Conservation (phyloP, 257 asterid genomes). For the Solanum peruvianum region DNA sequence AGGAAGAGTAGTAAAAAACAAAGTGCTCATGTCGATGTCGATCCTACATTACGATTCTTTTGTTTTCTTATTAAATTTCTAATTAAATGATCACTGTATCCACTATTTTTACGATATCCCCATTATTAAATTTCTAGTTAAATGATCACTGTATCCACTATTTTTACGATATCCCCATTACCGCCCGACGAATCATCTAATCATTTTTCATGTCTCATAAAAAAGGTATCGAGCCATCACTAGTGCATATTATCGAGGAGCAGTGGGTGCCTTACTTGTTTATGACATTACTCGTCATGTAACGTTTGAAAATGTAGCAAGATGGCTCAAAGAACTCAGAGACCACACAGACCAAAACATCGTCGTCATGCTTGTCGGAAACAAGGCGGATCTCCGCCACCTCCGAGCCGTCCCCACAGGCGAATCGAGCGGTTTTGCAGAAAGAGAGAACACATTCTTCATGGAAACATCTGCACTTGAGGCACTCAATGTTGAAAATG, state of each 20-base stretch:
- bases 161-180: neutral
- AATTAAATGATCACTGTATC: neutral
- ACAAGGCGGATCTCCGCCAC: conserved; percentile 81
- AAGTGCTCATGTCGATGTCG: neutral
- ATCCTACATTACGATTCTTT: neutral
- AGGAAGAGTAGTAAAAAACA: neutral
- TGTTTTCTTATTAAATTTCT: neutral
- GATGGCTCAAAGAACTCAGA: conserved; percentile 81
- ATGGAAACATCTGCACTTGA: conserved; percentile 85
- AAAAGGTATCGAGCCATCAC: conserved; percentile 88
- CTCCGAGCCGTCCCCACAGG: conserved; percentile 50
- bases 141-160: neutral
- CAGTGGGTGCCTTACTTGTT: conserved; percentile 68
- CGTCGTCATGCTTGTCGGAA: conserved; percentile 76
- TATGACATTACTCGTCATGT: conserved; percentile 73
- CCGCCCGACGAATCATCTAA: neutral
- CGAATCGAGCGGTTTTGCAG: conserved; percentile 55
- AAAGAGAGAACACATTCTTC: conserved; percentile 52
- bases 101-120: neutral
- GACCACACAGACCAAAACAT: conserved; percentile 77
- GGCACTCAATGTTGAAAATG: conserved; percentile 60
- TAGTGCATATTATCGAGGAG: conserved; percentile 82
- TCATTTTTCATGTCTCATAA: neutral
- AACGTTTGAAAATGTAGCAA: conserved; percentile 60
- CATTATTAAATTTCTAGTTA: neutral